phyloP scores from a whole-genome alignment of 2,329 filamentous ascomycete genomes.

The Neophaeococcomyces aloes region DNA sequence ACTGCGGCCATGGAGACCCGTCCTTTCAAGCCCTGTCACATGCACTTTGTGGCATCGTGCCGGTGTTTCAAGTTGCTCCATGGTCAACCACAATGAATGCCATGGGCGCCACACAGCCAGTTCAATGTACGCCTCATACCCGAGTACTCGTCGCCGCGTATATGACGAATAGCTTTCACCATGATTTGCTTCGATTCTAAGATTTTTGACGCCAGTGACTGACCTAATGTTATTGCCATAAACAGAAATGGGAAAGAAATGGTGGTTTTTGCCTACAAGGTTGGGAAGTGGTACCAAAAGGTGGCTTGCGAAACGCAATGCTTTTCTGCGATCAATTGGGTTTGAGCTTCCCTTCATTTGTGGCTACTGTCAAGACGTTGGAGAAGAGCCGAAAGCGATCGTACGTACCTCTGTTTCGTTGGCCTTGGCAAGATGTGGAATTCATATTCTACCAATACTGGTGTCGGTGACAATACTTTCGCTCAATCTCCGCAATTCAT shows the following conservation, averaged over 20 bases:
- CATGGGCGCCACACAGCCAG: too few relatives aligned
- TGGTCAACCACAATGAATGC: too few relatives aligned
- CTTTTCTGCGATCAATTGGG: background rate
- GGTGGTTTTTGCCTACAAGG: background rate
- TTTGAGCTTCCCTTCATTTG: conserved; percentile 2
- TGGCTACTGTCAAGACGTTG: background rate
- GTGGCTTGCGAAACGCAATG: background rate
- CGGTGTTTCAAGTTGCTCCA: too few relatives aligned
- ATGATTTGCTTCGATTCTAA: too few relatives aligned
- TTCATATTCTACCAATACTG: conserved; percentile 3
- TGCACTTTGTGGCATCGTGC: too few relatives aligned
- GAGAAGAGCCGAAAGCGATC: background rate
- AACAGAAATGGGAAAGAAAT: background rate
- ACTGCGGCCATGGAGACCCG: too few relatives aligned
- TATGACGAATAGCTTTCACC: too few relatives aligned
- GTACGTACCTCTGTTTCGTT: background rate
- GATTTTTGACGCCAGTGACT: background rate
- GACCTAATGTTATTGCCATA: background rate
- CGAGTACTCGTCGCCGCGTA: too few relatives aligned
- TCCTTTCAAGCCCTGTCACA: too few relatives aligned
- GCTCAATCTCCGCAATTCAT: conserved; percentile 2
- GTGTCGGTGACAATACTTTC: background rate
- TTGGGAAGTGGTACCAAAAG: background rate
- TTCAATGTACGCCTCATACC: too few relatives aligned
- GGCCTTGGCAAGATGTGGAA: conserved; percentile 3